Conservation (phyloP, 495 filamentous ascomycete species). For the Lasiosphaeria miniovina region DNA sequence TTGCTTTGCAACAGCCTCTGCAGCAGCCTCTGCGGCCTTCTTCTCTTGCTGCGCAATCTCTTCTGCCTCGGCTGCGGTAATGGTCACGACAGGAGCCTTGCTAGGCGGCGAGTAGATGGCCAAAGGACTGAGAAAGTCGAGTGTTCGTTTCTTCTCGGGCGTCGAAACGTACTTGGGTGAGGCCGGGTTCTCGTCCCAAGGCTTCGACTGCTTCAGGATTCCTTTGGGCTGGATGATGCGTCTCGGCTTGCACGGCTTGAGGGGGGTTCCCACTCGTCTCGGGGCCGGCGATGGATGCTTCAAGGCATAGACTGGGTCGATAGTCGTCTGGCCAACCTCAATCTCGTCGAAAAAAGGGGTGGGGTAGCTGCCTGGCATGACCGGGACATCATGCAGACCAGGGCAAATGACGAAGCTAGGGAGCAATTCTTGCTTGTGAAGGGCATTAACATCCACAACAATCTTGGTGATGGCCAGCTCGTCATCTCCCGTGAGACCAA, state of each 20-base stretch:
- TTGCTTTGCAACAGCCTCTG: not conserved
- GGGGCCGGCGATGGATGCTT: slow-evolving; percentile 16
- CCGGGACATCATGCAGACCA: slow-evolving; percentile 4
- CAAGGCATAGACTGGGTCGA: slow-evolving; percentile 18
- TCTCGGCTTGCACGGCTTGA: slow-evolving; percentile 15
- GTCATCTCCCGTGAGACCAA: not conserved
- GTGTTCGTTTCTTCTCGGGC: slow-evolving; percentile 22
- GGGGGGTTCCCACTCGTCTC: not conserved
- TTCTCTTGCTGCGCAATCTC: not conserved
- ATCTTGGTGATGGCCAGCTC: slow-evolving; percentile 23
- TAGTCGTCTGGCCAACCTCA: slow-evolving; percentile 16
- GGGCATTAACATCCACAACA: slow-evolving; percentile 36
- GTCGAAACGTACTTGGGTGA: slow-evolving; percentile 26
- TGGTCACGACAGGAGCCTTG: slow-evolving; percentile 19
- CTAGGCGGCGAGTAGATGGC: slow-evolving; percentile 17
- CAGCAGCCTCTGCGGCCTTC: not conserved
- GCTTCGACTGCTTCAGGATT: slow-evolving; percentile 26
- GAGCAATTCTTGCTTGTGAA: slow-evolving; percentile 38
- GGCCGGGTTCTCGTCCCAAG: slow-evolving; percentile 8
- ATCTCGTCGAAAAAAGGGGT: slow-evolving; percentile 23
- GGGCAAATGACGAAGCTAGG: slow-evolving; percentile 23
- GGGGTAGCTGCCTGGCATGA: slow-evolving; percentile 20
- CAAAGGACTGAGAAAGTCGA: slow-evolving; percentile 27
- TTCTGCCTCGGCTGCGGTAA: slow-evolving; percentile 12
- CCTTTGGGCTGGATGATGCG: not conserved